Evolutionary conservation across 495 filamentous ascomycete species (phyloP).

Genomic region (Penicillium nucicola): DNA sequence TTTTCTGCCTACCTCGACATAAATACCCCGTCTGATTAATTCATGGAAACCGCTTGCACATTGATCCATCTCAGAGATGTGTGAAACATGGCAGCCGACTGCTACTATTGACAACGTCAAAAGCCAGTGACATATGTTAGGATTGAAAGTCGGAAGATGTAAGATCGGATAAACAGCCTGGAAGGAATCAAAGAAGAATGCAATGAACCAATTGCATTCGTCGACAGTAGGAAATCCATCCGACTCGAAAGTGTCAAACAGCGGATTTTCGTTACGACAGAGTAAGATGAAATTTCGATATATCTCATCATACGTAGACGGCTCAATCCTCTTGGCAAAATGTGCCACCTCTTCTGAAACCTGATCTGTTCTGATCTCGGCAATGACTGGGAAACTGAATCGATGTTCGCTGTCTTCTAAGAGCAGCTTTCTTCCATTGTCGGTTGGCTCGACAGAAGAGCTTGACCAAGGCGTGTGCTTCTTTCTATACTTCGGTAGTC

Average conservation of each 20-base stretch:
- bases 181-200: constrained; percentile 38
- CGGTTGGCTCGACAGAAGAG: constrained; percentile 11
- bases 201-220: constrained; percentile 29
- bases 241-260: constrained; percentile 37
- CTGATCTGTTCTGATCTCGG: constrained; percentile 11
- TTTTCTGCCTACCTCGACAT: constrained; percentile 33
- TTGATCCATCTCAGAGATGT: constrained; percentile 21
- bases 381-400: constrained; percentile 25
- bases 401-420: constrained; percentile 5
- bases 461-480: constrained; percentile 22
- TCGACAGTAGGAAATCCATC: constrained; percentile 32
- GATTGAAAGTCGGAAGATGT: constrained; percentile 39
- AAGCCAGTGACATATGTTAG: constrained; percentile 41
- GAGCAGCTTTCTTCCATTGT: constrained; percentile 7
- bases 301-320: constrained; percentile 32
- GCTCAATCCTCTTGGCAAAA: constrained; percentile 21
- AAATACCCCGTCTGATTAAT: constrained; percentile 40
- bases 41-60: constrained; percentile 39
- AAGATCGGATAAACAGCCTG: constrained; percentile 45
- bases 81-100: constrained; percentile 41
- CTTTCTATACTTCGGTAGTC: constrained; percentile 29
- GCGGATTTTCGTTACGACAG: constrained; percentile 32
- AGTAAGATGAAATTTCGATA: constrained; percentile 31
- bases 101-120: constrained; percentile 41
- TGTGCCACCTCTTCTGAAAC: constrained; percentile 10